Percentiles rank a stretch among this genome's conserved stretches.
These are phyloP conservation scores for Eruca vesicaria DNA, from an alignment of 441 rosid genomes.

Conservation along the genomic window DNA sequence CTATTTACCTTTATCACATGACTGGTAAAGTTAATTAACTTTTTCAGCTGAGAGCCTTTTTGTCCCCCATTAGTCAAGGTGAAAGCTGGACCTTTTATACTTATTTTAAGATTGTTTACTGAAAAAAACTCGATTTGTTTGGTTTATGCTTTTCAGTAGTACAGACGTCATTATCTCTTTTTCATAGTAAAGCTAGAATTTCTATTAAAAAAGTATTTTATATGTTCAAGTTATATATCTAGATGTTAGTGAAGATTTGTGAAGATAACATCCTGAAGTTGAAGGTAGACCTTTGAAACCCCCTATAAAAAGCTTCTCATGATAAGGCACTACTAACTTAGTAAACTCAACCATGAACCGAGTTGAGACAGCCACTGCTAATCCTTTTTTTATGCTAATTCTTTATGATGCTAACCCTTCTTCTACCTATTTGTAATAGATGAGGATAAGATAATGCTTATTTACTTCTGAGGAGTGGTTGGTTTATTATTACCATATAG, in stretches of 20 bases:
- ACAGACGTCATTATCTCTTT: constrained; percentile 19
- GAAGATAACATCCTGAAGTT: no score
- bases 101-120: constrained; percentile 20
- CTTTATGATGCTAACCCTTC: not conserved
- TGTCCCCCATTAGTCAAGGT: constrained; percentile 33
- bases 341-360: constrained; percentile 17
- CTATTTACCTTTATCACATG: constrained; percentile 32
- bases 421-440: not conserved
- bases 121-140: constrained; percentile 5
- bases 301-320: constrained; percentile 11
- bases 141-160: not conserved
- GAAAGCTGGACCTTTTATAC: constrained; percentile 26
- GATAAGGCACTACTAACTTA: constrained; percentile 25
- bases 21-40: constrained; percentile 28
- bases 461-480: constrained; percentile 12
- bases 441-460: not conserved
- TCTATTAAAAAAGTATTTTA: constrained; percentile 22
- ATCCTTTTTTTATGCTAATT: not conserved
- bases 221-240: constrained; percentile 27
- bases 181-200: constrained; percentile 23
- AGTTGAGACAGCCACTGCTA: constrained; percentile 9
- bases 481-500: not conserved
- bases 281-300: constrained; percentile 14
- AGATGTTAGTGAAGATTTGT: constrained; percentile 30
- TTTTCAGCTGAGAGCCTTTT: constrained; percentile 27